These are phyloP conservation scores for Hypoxylon sp. DNA, from an alignment of 2,329 filamentous ascomycete genomes.

Conservation along the genomic window DNA sequence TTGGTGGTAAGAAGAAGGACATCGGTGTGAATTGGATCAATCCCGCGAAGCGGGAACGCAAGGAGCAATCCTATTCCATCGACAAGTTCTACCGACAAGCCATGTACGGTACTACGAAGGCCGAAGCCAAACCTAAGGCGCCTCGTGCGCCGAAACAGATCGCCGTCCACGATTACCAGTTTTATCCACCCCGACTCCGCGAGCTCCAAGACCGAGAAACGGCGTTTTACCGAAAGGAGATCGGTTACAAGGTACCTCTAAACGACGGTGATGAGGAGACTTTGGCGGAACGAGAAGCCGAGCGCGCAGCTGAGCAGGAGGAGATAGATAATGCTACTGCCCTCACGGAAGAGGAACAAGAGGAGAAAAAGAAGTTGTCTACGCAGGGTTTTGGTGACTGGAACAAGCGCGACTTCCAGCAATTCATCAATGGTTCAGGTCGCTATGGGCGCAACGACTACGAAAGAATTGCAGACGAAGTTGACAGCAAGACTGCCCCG, in stretches of 20 bases:
- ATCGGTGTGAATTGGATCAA: conserved; percentile 98
- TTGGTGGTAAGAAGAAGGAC: conserved; percentile 91
- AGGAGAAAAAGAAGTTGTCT: conserved; percentile 83
- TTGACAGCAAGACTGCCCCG: conserved; percentile 85
- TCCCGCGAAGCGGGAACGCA: conserved; percentile 95
- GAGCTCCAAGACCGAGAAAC: conserved; percentile 97
- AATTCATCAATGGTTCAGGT: conserved; percentile 94
- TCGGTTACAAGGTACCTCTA: conserved; percentile 93
- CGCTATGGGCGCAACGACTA: conserved; percentile 91
- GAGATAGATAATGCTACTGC: conserved; percentile 93
- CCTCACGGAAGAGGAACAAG: conserved; percentile 87
- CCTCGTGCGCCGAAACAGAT: conserved; percentile 96
- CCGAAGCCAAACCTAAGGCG: conserved; percentile 91
- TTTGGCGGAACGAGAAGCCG: conserved; percentile 83
- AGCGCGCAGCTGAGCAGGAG: conserved; percentile 85
- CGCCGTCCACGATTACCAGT: conserved; percentile 93
- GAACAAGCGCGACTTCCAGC: conserved; percentile 98
- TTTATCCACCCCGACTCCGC: conserved; percentile 84
- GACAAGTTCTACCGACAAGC: conserved; percentile 98
- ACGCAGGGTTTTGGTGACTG: conserved; percentile 89
- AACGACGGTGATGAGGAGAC: conserved; percentile 88
- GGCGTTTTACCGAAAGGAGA: conserved; percentile 94
- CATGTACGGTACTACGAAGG: conserved; percentile 76
- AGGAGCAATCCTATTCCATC: conserved; percentile 97
- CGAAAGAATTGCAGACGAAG: conserved; percentile 83